Evolutionary conservation across 805 yeast species (phyloP), one percentile per base, ranked within the genome.

Genomic region (Wickerhamomyces bovis): DNA sequence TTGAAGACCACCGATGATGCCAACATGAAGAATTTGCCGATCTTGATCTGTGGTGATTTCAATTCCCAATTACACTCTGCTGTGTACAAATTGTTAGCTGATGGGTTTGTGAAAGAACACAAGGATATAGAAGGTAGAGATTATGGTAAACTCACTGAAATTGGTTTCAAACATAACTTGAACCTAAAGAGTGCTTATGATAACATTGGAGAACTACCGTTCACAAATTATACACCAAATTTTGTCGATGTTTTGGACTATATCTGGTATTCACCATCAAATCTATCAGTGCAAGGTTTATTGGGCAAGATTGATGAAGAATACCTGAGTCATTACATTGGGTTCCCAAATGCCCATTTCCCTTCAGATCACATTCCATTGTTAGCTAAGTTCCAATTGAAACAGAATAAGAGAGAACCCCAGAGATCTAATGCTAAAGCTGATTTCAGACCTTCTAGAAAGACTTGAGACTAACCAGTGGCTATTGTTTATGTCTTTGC

Each of bases 321-420:
- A 4, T 94, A 94, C 63, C 74, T 83, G 41, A 70, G 77, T 46
- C 82, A 82, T 54, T 81, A 81, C 51, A 84, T 94, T 62, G 99
- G 98, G 8, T 81, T 94, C 66, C 99, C 99, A 19, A 88, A 88
- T 61, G 88, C 89, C 20, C 87, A 89, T 63, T 85, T 84, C 70
- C 97, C 98, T 21, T 87, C 96, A 42, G 98, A 92, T 66, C 98
- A 92, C 68, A 78, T 92, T 58, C 90, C 97, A n/a, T 70, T 92
- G 51, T 77, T 89, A 46, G 75, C 90, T 18, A 81, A 83, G 63
- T 83, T 92, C 59, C 58, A 55, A 25, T 39, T 59, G 41, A 57
- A 56, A 42, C 58, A 53, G 41, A 51, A 81, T 78, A 58, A 60
- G 62, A 46, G 53, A 28, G 48, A 61, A 47, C 8, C 22, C n/a